phyloP scores from a whole-genome alignment of 306 rosid species.

The Ammopiptanthus mongolicus region DNA sequence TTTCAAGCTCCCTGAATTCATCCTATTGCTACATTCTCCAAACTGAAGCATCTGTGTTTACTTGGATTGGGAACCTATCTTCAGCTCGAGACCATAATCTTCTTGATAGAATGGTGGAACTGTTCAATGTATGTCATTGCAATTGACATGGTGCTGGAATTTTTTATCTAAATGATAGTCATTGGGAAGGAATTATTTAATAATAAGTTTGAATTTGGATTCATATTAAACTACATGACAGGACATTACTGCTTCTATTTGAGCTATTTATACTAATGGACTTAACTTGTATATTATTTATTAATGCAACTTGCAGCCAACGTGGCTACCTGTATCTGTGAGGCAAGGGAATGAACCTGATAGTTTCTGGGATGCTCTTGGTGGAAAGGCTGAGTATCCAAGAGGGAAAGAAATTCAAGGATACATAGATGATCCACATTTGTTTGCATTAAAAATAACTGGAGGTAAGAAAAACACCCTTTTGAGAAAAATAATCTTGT shows the following conservation, averaged over 20 bases:
- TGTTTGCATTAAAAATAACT: slow-evolving; percentile 55
- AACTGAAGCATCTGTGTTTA: slow-evolving; percentile 52
- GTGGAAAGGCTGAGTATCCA: slow-evolving; percentile 73
- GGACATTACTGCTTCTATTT: neutral
- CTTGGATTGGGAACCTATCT: slow-evolving; percentile 89
- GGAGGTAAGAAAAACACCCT: slow-evolving; percentile 56
- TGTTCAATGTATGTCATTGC: slow-evolving; percentile 57
- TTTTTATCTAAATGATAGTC: neutral
- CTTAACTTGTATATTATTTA: slow-evolving; percentile 7
- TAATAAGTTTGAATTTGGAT: neutral
- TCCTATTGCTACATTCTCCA: slow-evolving; percentile 89
- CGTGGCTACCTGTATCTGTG: slow-evolving; percentile 71
- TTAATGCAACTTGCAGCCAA: slow-evolving; percentile 53
- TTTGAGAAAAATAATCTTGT: slow-evolving; percentile 34
- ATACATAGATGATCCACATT: slow-evolving; percentile 70
- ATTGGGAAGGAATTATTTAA: neutral
- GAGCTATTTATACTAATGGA: neutral
- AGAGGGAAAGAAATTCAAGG: slow-evolving; percentile 70
- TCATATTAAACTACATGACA: neutral
- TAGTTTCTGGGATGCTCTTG: slow-evolving; percentile 68
- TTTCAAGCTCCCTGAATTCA: slow-evolving; percentile 76
- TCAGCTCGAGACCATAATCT: slow-evolving; percentile 80
- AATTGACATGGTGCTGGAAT: neutral
- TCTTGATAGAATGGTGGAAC: slow-evolving; percentile 78
- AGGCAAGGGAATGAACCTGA: slow-evolving; percentile 96